Base-by-base conservation (phyloP, 31 red algal genomes). In the Odonthalia washingtoniensis region DNA sequence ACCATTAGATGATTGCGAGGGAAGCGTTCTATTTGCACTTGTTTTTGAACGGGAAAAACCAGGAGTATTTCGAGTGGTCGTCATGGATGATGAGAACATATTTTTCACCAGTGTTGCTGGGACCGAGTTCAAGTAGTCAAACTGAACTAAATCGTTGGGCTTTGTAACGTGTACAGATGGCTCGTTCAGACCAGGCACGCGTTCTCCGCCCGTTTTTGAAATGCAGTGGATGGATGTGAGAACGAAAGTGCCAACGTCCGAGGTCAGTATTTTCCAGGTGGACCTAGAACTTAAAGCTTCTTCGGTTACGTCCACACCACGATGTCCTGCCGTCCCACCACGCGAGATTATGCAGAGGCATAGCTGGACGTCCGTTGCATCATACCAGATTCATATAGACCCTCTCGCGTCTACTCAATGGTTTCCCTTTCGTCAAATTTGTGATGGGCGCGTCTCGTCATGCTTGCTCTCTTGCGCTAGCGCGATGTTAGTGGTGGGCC, bases 141-240 rank as follows among this genome's bases (percentile, higher is more conserved):
- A n/a, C n/a, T n/a, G n/a, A n/a, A n/a, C n/a, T n/a, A n/a, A n/a
- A n/a, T n/a, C n/a, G n/a, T n/a, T n/a, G n/a, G n/a, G n/a, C n/a
- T n/a, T n/a, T n/a, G n/a, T n/a, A n/a, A n/a, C n/a, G 21, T 75
- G 38, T n/a, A 75, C 30, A 16, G 35, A 28, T 3, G 72, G 72
- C 3, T 37, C 34, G 35, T 40, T 40, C 4, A 4, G 72, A 42
- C 72, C 33, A 40, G 72, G 35, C 21, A 75, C 21, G 5, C 57
- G 46, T 34, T 78, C 41, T 27, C 46, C 75, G 5, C 5, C 75
- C 16, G 75, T 57, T 37, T 32, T 78, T 37, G 40, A 57, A n/a
- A 78, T 78, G 43, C 46, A 78, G 75, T 78, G 41, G 27, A 78
- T 78, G 75, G 42, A 78, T 26, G 43, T 45, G 18, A 18, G 75